Evolutionary conservation across 2,329 filamentous ascomycete genomes (phyloP).

Genomic region (Claviceps capensis): DNA sequence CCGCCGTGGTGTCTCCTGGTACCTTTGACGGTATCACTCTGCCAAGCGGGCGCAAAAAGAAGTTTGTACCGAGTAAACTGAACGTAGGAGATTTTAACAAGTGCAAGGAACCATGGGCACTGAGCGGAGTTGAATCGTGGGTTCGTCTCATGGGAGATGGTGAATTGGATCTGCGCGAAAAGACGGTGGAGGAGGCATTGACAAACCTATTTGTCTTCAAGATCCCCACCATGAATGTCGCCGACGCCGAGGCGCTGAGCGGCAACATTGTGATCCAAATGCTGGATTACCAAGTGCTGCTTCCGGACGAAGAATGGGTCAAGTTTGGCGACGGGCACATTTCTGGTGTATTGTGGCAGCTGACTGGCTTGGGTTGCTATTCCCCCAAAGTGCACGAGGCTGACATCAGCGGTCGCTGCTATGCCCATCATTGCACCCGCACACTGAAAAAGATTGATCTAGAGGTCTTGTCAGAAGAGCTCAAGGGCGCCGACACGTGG

Average conservation of each 20-base stretch:
- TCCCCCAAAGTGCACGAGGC: conserved; percentile 66
- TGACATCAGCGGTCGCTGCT: conserved; percentile 64
- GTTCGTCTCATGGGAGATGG: conserved; percentile 81
- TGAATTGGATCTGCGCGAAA: conserved; percentile 73
- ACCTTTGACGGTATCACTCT: conserved; percentile 75
- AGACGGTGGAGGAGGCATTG: conserved; percentile 75
- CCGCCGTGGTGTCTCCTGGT: conserved; percentile 36
- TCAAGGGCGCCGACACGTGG: conserved; percentile 66
- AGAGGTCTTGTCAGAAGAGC: conserved; percentile 55
- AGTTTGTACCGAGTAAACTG: conserved; percentile 76
- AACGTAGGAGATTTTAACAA: conserved; percentile 68
- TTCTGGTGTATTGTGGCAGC: conserved; percentile 83
- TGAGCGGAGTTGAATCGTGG: conserved; percentile 80
- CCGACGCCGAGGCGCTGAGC: conserved; percentile 82
- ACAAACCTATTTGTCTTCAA: conserved; percentile 85
- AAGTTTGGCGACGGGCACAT: conserved; percentile 73
- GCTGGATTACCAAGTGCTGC: conserved; percentile 62
- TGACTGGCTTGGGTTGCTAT: conserved; percentile 87
- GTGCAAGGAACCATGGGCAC: conserved; percentile 82
- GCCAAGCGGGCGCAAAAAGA: conserved; percentile 64
- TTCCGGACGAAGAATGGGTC: conserved; percentile 94
- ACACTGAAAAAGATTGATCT: conserved; percentile 92
- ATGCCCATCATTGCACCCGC: conserved; percentile 84
- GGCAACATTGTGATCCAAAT: conserved; percentile 66
- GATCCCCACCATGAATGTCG: conserved; percentile 96